These are phyloP conservation scores for Acrocalymma vagum DNA, from an alignment of 2,329 filamentous ascomycete species.

Conservation along the genomic window DNA sequence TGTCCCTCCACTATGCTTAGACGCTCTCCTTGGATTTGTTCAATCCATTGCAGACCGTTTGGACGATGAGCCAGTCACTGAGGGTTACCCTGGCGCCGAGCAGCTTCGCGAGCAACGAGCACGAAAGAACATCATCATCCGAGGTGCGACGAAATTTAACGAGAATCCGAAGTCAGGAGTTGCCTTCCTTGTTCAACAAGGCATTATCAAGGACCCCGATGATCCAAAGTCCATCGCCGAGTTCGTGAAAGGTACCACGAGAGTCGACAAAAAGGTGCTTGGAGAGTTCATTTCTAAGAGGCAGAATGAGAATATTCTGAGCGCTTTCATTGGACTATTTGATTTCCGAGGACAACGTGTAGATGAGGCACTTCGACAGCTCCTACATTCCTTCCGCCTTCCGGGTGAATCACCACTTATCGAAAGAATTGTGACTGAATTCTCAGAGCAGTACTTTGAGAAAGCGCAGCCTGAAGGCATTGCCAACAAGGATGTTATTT, in stretches of 20 bases:
- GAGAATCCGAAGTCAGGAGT: constrained; percentile 91
- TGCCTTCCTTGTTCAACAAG: constrained; percentile 83
- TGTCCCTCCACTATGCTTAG: constrained; percentile 91
- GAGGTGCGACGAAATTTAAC: constrained; percentile 90
- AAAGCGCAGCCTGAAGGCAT: constrained; percentile 76
- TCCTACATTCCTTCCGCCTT: constrained; percentile 92
- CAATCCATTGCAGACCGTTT: constrained; percentile 91
- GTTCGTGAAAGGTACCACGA: constrained; percentile 86
- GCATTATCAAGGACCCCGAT: constrained; percentile 79
- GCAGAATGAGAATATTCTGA: constrained; percentile 83
- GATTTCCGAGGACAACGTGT: constrained; percentile 87
- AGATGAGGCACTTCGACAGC: constrained; percentile 84
- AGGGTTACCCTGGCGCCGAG: constrained; percentile 72
- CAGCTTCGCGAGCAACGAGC: constrained; percentile 75
- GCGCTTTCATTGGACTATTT: constrained; percentile 85
- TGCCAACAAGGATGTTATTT: constrained; percentile 86
- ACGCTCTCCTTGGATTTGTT: constrained; percentile 88
- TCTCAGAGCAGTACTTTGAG: constrained; percentile 84
- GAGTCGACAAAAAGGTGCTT: constrained; percentile 88
- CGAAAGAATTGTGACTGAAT: constrained; percentile 87
- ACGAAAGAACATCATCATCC: constrained; percentile 88
- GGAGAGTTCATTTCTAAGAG: constrained; percentile 95
- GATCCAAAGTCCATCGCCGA: constrained; percentile 81
- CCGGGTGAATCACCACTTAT: constrained; percentile 94
- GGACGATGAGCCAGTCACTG: constrained; percentile 70